A percentile compares a stretch with the other conserved stretches of the same genome.
These are phyloP conservation scores for Colletotrichum horii DNA, from an alignment of 2,329 filamentous ascomycete species.

Conservation along the genomic window DNA sequence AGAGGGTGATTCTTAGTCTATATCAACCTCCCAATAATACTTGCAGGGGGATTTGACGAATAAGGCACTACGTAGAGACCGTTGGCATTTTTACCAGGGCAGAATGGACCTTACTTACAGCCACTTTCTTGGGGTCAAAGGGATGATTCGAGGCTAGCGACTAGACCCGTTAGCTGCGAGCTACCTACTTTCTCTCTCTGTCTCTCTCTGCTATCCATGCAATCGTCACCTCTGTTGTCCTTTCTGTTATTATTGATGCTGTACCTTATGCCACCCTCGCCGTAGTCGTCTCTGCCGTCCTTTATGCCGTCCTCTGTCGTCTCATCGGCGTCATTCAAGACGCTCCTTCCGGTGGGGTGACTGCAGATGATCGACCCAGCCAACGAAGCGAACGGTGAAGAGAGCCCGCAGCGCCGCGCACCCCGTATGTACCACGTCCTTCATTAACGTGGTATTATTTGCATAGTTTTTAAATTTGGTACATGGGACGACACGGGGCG, in stretches of 20 bases:
- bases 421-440: neutral
- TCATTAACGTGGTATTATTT: neutral
- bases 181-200: neutral
- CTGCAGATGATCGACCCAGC: conserved; percentile 17
- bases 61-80: neutral
- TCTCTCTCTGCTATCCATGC: neutral
- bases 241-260: neutral
- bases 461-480: conserved; percentile 12
- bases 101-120: neutral
- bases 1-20: neutral
- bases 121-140: neutral
- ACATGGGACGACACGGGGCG: conserved; percentile 4
- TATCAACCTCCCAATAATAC: neutral
- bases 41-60: neutral
- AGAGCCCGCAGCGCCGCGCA: neutral
- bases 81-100: neutral
- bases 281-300: neutral
- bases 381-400: conserved; percentile 6
- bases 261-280: neutral
- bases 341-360: neutral
- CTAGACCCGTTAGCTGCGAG: neutral
- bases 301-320: neutral
- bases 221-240: neutral
- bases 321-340: neutral
- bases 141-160: neutral